Conservation (phyloP, 371 early-diverging fungal genomes). For the Apophysomyces variabilis region DNA sequence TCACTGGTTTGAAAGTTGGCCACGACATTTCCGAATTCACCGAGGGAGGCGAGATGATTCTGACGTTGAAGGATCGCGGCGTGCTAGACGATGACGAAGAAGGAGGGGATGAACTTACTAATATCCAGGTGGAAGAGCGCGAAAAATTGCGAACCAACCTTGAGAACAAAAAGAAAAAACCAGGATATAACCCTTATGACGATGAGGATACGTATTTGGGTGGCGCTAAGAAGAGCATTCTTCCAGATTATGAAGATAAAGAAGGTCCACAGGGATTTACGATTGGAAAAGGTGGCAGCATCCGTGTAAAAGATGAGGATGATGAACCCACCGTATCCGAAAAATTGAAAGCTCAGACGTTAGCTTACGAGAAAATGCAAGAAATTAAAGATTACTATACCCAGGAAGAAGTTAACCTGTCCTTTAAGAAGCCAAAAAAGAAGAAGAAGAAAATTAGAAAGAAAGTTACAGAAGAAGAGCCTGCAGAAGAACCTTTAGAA, state of each 20-base stretch:
- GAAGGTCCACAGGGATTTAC: constrained; percentile 55
- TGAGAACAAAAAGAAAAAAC: constrained; percentile 78
- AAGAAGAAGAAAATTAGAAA: constrained; percentile 60
- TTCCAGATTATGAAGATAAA: constrained; percentile 84
- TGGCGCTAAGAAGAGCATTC: constrained; percentile 54
- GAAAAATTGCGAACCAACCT: constrained; percentile 71
- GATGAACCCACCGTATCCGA: constrained; percentile 56
- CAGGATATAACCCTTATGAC: constrained; percentile 78
- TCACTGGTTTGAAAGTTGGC: constrained; percentile 79
- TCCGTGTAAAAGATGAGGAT: constrained; percentile 25
- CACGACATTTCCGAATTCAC: constrained; percentile 76
- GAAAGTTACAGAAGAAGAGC: constrained; percentile 44
- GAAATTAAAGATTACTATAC: constrained; percentile 84
- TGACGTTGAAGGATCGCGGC: constrained; percentile 86
- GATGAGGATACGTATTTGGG: constrained; percentile 73
- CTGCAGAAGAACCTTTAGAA: constrained; percentile 32
- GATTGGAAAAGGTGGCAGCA: constrained; percentile 40
- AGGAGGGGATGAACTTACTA: constrained; percentile 76
- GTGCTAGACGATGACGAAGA: constrained; percentile 75
- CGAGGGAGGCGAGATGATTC: constrained; percentile 78
- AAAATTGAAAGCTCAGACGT: constrained; percentile 62
- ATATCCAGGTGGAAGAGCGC: constrained; percentile 70
- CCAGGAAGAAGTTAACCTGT: constrained; percentile 77
- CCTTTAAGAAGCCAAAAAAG: constrained; percentile 82
- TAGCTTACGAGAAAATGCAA: constrained; percentile 67